Base-by-base conservation (phyloP, 345 rosid species). In the Camelina laxa region DNA sequence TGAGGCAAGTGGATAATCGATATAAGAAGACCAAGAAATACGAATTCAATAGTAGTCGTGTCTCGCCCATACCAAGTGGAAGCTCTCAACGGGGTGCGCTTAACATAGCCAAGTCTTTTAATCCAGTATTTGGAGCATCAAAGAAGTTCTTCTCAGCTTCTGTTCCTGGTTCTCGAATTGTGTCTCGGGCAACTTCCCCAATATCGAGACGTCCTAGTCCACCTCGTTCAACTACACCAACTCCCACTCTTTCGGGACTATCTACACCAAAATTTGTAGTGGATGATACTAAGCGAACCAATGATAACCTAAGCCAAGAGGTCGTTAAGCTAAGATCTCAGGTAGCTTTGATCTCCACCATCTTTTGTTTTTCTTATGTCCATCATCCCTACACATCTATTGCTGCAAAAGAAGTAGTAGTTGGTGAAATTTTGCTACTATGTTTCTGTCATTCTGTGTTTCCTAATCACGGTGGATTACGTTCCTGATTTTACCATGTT, bases 121-220 rank as follows among this genome's bases (percentile, higher is more conserved):
- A 87, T 82, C 97, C 96, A 20, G 86, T 86, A 73, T 95, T 92
- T 79, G 96, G 94, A 75, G 85, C 99, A 64, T 95, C 99, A 49
- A 95, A 95, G 84, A 95, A 92, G 75, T 87, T 90, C 76, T 95
- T 92, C 85, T 95, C 99, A 38, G 99, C 97, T 68, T 95, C 99
- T 73, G 98, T 95, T 84, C 99, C 99, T 77, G 99, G 99, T 67
- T 95, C 99, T 48, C 83, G 99, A 86, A 92, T 95, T 75, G 96
- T 87, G 56, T 95, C 99, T 69, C 96, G 99, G 66, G 98, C 98
- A 85, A 90, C 98, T 73, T 95, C 99, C 27, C 99, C 99, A 57
- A 89, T 92, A 82, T 95, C 94, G 57, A 89, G 99, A 78, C 89
- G 94, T 41, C 83, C 90, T 17, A 95, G 97, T 73, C 99, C 98